Evolutionary conservation across 1,284 basidiomycete genomes (phyloP).

Genomic region (Ganoderma boninense): DNA sequence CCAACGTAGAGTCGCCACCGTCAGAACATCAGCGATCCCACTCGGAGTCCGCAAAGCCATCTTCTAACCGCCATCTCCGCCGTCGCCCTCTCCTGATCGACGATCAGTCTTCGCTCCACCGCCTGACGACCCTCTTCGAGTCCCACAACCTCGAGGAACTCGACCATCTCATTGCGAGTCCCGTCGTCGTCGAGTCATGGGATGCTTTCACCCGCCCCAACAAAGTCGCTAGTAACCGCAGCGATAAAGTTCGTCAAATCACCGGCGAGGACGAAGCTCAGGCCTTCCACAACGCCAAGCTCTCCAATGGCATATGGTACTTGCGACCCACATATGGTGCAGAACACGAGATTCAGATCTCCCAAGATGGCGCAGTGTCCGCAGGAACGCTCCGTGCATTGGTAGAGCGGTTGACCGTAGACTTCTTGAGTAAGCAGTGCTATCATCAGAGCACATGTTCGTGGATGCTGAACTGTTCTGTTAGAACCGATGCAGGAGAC

Average conservation of each 20-base stretch:
- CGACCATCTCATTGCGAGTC: slow-evolving; percentile 43
- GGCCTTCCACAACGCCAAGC: slow-evolving; percentile 46
- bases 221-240: slow-evolving; percentile 28
- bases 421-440: slow-evolving; percentile 56
- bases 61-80: slow-evolving; percentile 40
- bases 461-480: neutral
- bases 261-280: slow-evolving; percentile 57
- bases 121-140: slow-evolving; percentile 52
- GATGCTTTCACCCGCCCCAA: slow-evolving; percentile 32
- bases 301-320: slow-evolving; percentile 59
- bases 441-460: neutral
- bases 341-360: slow-evolving; percentile 62
- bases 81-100: slow-evolving; percentile 50
- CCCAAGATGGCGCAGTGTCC: slow-evolving; percentile 65
- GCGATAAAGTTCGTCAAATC: slow-evolving; percentile 50
- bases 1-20: slow-evolving; percentile 21
- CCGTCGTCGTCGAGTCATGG: slow-evolving; percentile 40
- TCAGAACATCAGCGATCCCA: slow-evolving; percentile 30
- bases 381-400: slow-evolving; percentile 76
- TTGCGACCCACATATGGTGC: slow-evolving; percentile 64
- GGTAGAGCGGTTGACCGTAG: slow-evolving; percentile 72
- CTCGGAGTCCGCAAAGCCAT: slow-evolving; percentile 26
- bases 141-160: slow-evolving; percentile 46
- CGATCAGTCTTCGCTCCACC: slow-evolving; percentile 48
- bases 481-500: slow-evolving; percentile 55